Evolutionary conservation across 257 asterid genomes (phyloP).

Genomic region (Capsicum pubescens): DNA sequence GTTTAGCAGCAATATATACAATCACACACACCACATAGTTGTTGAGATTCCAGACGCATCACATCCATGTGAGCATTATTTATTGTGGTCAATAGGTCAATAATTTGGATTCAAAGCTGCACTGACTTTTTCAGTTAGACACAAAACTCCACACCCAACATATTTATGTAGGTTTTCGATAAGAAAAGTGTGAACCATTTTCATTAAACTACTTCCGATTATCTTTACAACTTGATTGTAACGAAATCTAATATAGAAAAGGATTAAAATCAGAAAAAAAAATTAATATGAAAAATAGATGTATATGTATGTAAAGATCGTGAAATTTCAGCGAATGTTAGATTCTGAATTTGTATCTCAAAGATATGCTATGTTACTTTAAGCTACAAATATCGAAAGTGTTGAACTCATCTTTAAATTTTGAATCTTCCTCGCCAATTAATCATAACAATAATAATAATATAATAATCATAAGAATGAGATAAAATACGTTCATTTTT

Average conservation of each 20-base stretch:
- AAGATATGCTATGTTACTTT: background rate
- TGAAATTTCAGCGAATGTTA: background rate
- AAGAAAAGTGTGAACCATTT: slow-evolving; percentile 17
- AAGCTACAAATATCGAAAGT: too few relatives aligned
- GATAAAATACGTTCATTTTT: slow-evolving; percentile 48
- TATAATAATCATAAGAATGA: too few relatives aligned
- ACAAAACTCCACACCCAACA: background rate
- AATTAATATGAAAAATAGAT: background rate
- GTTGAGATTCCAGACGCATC: background rate
- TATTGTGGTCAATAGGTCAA: background rate
- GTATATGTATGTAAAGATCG: background rate
- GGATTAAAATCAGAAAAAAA: background rate
- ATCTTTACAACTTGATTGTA: background rate
- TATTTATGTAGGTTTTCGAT: background rate
- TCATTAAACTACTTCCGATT: background rate
- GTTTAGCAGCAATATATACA: background rate
- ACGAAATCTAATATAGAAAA: background rate
- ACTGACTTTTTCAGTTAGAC: background rate
- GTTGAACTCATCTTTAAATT: background rate
- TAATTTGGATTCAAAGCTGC: background rate
- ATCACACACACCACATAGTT: background rate
- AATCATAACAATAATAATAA: background rate
- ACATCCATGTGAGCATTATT: background rate
- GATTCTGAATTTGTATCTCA: background rate
- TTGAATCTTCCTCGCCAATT: rapidly evolving